Conservation (phyloP, 1,139 yeast species). For the Oligophagozyma castellii region DNA sequence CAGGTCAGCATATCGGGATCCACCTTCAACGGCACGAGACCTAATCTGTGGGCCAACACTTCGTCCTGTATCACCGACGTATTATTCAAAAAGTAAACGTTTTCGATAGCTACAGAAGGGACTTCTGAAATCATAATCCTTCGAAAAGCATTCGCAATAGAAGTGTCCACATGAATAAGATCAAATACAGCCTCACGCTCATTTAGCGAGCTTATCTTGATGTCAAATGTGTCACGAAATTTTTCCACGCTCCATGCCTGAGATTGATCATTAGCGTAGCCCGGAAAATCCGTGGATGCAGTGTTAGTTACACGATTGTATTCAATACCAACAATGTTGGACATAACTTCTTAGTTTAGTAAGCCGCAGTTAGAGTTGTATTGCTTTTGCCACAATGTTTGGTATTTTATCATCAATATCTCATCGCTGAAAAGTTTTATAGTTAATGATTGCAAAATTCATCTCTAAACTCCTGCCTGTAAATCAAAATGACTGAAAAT, state of each 20-base stretch:
- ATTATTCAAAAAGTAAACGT: slow-evolving; percentile 79
- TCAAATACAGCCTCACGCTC: slow-evolving; percentile 78
- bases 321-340: slow-evolving; percentile 73
- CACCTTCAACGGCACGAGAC: slow-evolving; percentile 76
- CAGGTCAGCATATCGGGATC: slow-evolving; percentile 81
- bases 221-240: slow-evolving; percentile 58
- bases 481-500: too few relatives aligned
- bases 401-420: too few relatives aligned
- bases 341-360: too few relatives aligned
- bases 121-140: slow-evolving; percentile 95
- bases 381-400: too few relatives aligned
- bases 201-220: slow-evolving; percentile 49
- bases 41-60: slow-evolving; percentile 89
- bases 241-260: slow-evolving; percentile 75
- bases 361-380: too few relatives aligned
- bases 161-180: slow-evolving; percentile 73
- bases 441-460: too few relatives aligned
- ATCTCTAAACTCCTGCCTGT: too few relatives aligned
- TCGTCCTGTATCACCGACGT: slow-evolving; percentile 96
- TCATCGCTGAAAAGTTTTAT: too few relatives aligned
- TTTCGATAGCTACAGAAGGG: slow-evolving; percentile 90
- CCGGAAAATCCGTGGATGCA: slow-evolving; percentile 81
- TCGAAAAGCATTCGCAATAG: slow-evolving; percentile 91
- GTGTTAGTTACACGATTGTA: slow-evolving; percentile 85
- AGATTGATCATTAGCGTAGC: slow-evolving; percentile 52